Percentiles rank a stretch among this genome's conserved stretches.
phyloP scores from a whole-genome alignment of 2,329 filamentous ascomycete species.

The Scopulariopsis brevicaulis region DNA sequence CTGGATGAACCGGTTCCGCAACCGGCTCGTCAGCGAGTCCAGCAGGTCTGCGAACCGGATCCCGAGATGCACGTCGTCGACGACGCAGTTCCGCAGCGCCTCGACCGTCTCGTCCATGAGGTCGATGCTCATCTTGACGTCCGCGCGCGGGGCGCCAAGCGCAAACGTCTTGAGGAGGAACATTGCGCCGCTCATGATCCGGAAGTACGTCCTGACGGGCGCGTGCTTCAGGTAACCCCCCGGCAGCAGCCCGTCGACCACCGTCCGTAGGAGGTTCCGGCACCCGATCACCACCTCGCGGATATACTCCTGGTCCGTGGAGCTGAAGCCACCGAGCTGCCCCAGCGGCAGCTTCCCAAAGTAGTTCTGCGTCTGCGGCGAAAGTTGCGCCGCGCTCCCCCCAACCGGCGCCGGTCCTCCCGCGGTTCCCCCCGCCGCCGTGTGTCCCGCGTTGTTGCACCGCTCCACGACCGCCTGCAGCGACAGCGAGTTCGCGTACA shows the following conservation, averaged over 20 bases:
- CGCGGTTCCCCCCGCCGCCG: slow-evolving; percentile 15
- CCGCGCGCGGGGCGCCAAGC: slow-evolving; percentile 65
- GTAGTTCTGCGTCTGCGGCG: slow-evolving; percentile 53
- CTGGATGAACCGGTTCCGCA: slow-evolving; percentile 65
- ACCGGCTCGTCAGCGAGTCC: slow-evolving; percentile 63
- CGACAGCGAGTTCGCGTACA: slow-evolving; percentile 90
- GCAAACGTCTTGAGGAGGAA: slow-evolving; percentile 79
- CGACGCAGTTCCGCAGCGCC: slow-evolving; percentile 65
- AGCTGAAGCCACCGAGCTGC: slow-evolving; percentile 50
- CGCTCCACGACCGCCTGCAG: slow-evolving; percentile 91
- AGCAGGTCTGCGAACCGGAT: slow-evolving; percentile 74
- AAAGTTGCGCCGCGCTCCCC: slow-evolving; percentile 31
- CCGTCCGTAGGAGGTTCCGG: slow-evolving; percentile 63
- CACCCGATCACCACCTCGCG: slow-evolving; percentile 68
- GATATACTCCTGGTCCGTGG: slow-evolving; percentile 61
- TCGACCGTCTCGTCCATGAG: slow-evolving; percentile 66
- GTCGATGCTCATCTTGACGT: slow-evolving; percentile 63
- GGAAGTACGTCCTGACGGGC: slow-evolving; percentile 74
- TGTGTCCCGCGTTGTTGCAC: slow-evolving; percentile 57
- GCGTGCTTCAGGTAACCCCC: slow-evolving; percentile 71
- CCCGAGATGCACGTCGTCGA: slow-evolving; percentile 78
- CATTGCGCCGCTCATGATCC: slow-evolving; percentile 77
- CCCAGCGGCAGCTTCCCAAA: slow-evolving; percentile 53
- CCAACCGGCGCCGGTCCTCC: slow-evolving; percentile 20
- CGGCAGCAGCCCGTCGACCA: slow-evolving; percentile 65